phyloP scores from a whole-genome alignment of 352 stramenopile species.

The Phytophthora lateralis region DNA sequence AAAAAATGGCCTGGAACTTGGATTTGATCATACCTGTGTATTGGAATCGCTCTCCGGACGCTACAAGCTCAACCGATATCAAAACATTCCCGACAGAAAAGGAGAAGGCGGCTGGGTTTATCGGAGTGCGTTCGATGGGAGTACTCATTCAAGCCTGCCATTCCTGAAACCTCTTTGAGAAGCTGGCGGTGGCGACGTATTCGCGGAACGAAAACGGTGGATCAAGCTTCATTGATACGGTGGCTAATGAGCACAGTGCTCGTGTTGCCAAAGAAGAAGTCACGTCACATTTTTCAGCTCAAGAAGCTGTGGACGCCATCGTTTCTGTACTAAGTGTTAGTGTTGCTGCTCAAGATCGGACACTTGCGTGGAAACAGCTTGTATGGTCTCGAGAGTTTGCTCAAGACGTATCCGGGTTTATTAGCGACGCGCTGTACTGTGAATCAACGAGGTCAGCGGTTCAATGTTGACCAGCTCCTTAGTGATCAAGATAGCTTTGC shows the following conservation, averaged over 20 bases:
- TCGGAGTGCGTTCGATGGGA: conserved; percentile 33
- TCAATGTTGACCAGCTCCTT: conserved; percentile 16
- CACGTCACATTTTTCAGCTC: not conserved
- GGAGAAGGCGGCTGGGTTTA: not conserved
- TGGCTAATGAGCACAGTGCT: not conserved
- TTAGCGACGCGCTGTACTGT: conserved; percentile 13
- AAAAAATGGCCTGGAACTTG: conserved; percentile 16
- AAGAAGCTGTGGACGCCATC: not conserved
- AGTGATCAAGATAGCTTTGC: conserved; percentile 2
- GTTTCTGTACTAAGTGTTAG: conserved; percentile 11
- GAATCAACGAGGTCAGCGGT: not conserved
- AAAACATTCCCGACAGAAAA: not conserved
- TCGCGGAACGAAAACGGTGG: conserved; percentile 2
- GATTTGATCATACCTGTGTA: conserved; percentile 23
- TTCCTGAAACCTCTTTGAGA: conserved; percentile 40
- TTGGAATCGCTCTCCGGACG: conserved; percentile 24
- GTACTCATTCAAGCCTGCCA: conserved; percentile 27
- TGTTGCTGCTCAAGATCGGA: conserved; percentile 2
- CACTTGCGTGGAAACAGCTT: conserved; percentile 17
- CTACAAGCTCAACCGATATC: conserved; percentile 8
- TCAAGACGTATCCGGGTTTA: conserved; percentile 14
- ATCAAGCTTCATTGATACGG: conserved; percentile 2
- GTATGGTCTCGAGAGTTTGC: conserved; percentile 15
- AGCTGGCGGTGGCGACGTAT: conserved; percentile 36
- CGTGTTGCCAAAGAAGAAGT: conserved; percentile 2